Conservation (phyloP, 768 basidiomycete species). For the Naganishia vaughanmartiniae region DNA sequence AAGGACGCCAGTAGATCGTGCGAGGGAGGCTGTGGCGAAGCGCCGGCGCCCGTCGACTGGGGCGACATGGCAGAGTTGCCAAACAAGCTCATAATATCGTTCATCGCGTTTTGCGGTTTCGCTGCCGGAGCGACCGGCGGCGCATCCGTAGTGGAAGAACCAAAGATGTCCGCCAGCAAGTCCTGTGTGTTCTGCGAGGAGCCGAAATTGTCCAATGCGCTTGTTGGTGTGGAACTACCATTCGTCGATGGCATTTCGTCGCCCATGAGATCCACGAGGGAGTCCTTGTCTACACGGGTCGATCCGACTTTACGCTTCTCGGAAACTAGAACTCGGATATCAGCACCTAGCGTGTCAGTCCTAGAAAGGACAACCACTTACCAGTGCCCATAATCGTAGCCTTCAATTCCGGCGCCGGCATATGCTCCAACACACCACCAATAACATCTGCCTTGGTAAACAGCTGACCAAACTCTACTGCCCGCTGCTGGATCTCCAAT, state of each 20-base stretch:
- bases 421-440: constrained; percentile 86
- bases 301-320: constrained; percentile 96
- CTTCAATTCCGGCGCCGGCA: constrained; percentile 98
- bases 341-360: not conserved
- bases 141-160: constrained; percentile 53
- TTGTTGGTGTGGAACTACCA: constrained; percentile 54
- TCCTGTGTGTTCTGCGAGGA: constrained; percentile 67
- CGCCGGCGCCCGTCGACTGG: constrained; percentile 28
- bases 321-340: constrained; percentile 62
- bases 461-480: constrained; percentile 87
- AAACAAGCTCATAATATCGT: constrained; percentile 91
- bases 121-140: constrained; percentile 50
- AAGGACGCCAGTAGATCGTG: constrained; percentile 43
- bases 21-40: not conserved
- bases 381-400: constrained; percentile 93
- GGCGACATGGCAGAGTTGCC: constrained; percentile 52
- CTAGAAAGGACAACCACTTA: constrained; percentile 53
- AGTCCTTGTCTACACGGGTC: constrained; percentile 69
- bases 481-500: constrained; percentile 90
- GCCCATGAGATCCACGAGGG: constrained; percentile 72
- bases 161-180: constrained; percentile 90
- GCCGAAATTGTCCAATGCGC: constrained; percentile 46
- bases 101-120: constrained; percentile 62
- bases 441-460: constrained; percentile 55
- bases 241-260: constrained; percentile 63